phyloP scores from a whole-genome alignment of 1,284 basidiomycete genomes.

The Cryptococcus floricola region DNA sequence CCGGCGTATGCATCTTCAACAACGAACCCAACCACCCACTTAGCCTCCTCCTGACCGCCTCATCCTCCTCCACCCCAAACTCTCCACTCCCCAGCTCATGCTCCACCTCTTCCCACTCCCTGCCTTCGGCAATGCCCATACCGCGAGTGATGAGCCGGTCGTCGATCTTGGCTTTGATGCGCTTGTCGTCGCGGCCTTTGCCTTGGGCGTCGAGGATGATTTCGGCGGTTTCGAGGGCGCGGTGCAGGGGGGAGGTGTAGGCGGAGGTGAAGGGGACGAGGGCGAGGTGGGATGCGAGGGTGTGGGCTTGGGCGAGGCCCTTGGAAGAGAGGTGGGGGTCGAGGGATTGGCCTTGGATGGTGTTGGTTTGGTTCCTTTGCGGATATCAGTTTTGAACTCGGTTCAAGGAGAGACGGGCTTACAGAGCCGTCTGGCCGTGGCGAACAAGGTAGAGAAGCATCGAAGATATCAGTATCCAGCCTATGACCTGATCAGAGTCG shows the following conservation, averaged over 20 bases:
- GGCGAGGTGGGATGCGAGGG: conserved; percentile 9
- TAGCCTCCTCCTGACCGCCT: conserved; percentile 4
- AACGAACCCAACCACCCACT: conserved; percentile 11
- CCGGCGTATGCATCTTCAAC: conserved; percentile 12
- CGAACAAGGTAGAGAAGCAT: conserved; percentile 20
- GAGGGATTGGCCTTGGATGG: conserved; percentile 13
- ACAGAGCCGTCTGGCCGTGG: conserved; percentile 18
- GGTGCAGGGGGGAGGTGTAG: conserved; percentile 9
- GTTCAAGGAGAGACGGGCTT: background rate
- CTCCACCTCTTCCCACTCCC: conserved; percentile 7
- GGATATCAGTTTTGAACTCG: background rate
- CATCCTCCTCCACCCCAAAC: background rate
- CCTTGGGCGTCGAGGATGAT: too few species aligned
- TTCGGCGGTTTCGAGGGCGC: conserved; percentile 5
- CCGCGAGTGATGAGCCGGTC: conserved; percentile 7
- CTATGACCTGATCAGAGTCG: background rate
- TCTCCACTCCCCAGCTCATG: background rate
- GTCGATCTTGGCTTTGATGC: conserved; percentile 3
- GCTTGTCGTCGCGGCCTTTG: too few species aligned
- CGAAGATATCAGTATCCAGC: too few species aligned
- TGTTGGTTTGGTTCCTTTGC: conserved; percentile 9
- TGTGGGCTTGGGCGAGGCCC: conserved; percentile 12
- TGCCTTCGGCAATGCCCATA: conserved; percentile 8
- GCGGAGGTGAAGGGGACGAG: conserved; percentile 14
- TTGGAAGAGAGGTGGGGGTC: conserved; percentile 6